These are phyloP conservation scores for Aspergillus hortae DNA, from an alignment of 2,329 filamentous ascomycete species.

Conservation along the genomic window DNA sequence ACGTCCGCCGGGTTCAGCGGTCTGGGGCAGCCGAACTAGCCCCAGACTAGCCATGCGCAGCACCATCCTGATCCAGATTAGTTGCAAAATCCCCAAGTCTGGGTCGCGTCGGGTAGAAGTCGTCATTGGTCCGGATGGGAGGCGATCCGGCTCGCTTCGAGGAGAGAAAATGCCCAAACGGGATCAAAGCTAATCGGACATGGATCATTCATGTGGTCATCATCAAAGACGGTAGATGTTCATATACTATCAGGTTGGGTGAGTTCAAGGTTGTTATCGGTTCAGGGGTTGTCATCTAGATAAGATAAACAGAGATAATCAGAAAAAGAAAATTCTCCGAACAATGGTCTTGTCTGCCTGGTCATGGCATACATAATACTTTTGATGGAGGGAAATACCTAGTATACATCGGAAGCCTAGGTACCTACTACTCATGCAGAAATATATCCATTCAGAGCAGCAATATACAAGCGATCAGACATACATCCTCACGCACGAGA, in stretches of 20 bases:
- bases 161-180: not conserved
- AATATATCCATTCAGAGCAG: not conserved
- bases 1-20: no score
- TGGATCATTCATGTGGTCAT: no score
- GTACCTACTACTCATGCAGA: no score
- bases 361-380: no score
- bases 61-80: not conserved
- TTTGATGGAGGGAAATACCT: no score
- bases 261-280: not conserved
- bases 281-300: not conserved
- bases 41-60: not conserved
- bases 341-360: no score
- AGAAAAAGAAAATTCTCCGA: no score
- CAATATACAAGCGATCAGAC: not conserved
- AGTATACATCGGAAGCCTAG: no score
- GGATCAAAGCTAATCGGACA: not conserved
- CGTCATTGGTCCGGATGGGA: constrained; percentile 1
- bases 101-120: not conserved
- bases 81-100: not conserved
- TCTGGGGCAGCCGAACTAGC: not conserved
- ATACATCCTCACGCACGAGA: constrained; percentile 3
- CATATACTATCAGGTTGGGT: no score
- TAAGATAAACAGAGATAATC: no score
- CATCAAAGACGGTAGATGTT: not conserved
- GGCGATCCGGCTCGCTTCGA: not conserved